Percentiles rank a stretch among this genome's conserved stretches.
Conservation (phyloP, 2,329 filamentous ascomycete genomes). For the Epicoccum sorghinum region DNA sequence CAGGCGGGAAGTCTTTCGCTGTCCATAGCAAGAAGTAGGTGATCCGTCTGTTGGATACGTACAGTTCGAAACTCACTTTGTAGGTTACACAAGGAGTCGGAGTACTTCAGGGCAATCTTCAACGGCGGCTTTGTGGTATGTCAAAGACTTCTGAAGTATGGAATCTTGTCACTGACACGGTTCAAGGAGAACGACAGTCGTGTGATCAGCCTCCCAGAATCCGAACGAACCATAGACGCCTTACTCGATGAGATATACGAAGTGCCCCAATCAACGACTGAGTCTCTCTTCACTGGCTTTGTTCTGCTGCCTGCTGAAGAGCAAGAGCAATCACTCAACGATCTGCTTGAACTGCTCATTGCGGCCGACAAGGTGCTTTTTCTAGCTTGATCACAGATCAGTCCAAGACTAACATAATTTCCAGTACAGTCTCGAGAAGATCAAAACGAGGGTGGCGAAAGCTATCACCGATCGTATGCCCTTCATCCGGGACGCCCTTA, state of each 20-base stretch:
- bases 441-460: conserved; percentile 20
- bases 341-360: conserved; percentile 25
- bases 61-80: neutral
- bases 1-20: conserved; percentile 19
- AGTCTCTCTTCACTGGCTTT: conserved; percentile 30
- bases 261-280: conserved; percentile 21
- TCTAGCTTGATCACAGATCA: neutral
- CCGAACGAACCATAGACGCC: conserved; percentile 8
- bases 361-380: conserved; percentile 29
- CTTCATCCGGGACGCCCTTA: conserved; percentile 22
- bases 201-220: conserved; percentile 23
- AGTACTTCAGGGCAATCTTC: conserved; percentile 30
- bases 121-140: conserved; percentile 22
- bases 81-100: conserved; percentile 24
- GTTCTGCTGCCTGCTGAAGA: conserved; percentile 17
- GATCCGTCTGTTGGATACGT: no score
- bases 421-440: conserved; percentile 29
- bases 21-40: conserved; percentile 27
- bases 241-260: conserved; percentile 31
- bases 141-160: neutral
- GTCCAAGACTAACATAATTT: neutral
- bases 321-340: conserved; percentile 20
- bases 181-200: conserved; percentile 20
- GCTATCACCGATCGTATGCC: conserved; percentile 28
- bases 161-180: neutral